Evolutionary conservation across 2,329 filamentous ascomycete species (phyloP).

Genomic region (Hypoxylon sp.): DNA sequence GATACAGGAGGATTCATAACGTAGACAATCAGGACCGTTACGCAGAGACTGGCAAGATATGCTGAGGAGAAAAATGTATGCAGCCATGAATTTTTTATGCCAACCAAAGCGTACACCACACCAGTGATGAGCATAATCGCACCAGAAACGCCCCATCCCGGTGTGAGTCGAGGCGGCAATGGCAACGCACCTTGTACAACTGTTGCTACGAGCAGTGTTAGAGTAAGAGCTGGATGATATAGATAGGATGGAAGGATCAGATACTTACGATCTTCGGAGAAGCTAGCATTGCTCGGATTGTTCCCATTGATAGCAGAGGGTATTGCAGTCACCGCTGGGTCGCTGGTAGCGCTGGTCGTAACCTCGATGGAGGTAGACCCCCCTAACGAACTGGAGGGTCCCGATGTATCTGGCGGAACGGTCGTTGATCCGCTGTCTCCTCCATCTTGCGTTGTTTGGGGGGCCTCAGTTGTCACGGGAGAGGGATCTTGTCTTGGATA

Average conservation of each 20-base stretch:
- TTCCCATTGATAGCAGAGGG: constrained; percentile 54
- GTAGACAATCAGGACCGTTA: constrained; percentile 88
- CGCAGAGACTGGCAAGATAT: constrained; percentile 79
- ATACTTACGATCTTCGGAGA: constrained; percentile 46
- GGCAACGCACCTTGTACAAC: constrained; percentile 73
- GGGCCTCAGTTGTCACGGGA: constrained; percentile 41
- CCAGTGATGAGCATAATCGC: constrained; percentile 82
- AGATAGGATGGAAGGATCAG: neutral
- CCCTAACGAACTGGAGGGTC: constrained; percentile 20
- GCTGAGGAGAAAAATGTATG: constrained; percentile 86
- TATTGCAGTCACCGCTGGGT: constrained; percentile 42
- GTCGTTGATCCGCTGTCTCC: constrained; percentile 27
- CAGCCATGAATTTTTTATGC: constrained; percentile 85
- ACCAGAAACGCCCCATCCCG: constrained; percentile 84
- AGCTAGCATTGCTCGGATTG: constrained; percentile 45
- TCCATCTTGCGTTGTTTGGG: constrained; percentile 41
- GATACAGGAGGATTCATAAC: constrained; percentile 85
- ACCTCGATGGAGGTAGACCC: constrained; percentile 32
- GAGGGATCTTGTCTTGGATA: constrained; percentile 56
- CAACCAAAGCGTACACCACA: constrained; percentile 78
- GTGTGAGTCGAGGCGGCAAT: constrained; percentile 80
- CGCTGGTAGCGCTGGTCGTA: constrained; percentile 37
- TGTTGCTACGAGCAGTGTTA: constrained; percentile 56
- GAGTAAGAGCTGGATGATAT: constrained; percentile 12
- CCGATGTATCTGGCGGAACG: constrained; percentile 34